phyloP scores from a whole-genome alignment of 805 yeast genomes.

The Ogataea haglerorum region DNA sequence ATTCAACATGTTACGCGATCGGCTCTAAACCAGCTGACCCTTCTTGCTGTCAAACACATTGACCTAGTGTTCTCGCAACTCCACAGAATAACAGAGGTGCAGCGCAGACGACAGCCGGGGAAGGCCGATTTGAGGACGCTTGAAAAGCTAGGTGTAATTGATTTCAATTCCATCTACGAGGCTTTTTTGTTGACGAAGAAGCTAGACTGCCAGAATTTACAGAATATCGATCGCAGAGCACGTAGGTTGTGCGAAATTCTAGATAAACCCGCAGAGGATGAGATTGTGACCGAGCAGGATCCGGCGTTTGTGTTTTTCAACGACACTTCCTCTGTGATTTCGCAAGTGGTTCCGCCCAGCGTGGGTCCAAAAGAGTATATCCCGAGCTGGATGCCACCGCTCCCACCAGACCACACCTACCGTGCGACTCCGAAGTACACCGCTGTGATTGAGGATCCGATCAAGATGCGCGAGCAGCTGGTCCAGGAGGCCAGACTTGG shows the following conservation, averaged over 20 bases:
- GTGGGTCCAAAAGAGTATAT: conserved; percentile 43
- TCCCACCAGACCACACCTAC: conserved; percentile 94
- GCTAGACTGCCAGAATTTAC: conserved; percentile 3
- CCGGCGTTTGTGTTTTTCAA: conserved; percentile 52
- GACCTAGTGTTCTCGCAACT: conserved; percentile 39
- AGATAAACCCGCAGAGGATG: conserved; percentile 20
- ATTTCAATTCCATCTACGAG: conserved; percentile 37
- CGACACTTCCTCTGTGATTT: conserved; percentile 44
- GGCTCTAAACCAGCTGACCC: conserved; percentile 39
- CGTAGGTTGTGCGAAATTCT: conserved; percentile 9
- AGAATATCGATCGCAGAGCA: conserved; percentile 11
- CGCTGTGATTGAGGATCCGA: conserved; percentile 63
- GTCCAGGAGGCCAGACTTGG: conserved; percentile 80
- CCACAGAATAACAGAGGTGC: conserved; percentile 52
- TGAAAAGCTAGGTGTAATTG: conserved; percentile 40
- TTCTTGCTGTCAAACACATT: conserved; percentile 35
- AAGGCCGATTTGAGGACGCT: conserved; percentile 48
- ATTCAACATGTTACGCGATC: conserved; percentile 27
- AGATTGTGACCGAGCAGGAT: conserved; percentile 36
- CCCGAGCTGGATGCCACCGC: conserved; percentile 76
- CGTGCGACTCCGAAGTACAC: conserved; percentile 70
- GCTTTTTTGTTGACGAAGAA: conserved; percentile 28
- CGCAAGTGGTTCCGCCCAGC: conserved; percentile 53
- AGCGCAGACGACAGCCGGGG: conserved; percentile 56
- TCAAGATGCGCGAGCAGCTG: conserved; percentile 62